Evolutionary conservation across 2,329 filamentous ascomycete species (phyloP).

Genomic region (Neopestalotiopsis rosae): DNA sequence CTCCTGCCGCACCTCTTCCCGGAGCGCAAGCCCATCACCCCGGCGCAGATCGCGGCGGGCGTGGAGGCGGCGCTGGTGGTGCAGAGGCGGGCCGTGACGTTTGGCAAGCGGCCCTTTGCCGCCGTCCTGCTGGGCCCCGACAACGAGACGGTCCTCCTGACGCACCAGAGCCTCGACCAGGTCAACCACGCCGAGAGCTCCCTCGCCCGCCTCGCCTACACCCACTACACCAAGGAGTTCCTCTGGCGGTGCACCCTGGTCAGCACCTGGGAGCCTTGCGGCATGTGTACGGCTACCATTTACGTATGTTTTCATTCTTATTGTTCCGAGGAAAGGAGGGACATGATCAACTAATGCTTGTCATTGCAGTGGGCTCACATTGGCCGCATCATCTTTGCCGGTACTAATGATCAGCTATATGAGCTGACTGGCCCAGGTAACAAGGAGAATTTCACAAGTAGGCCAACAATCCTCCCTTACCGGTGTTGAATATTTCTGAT

Average conservation of each 20-base stretch:
- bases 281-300: slow-evolving; percentile 50
- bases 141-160: slow-evolving; percentile 52
- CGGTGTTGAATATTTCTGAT: neutral
- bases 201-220: slow-evolving; percentile 52
- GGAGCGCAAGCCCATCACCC: slow-evolving; percentile 39
- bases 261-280: slow-evolving; percentile 61
- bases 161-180: slow-evolving; percentile 56
- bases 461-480: neutral
- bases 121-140: slow-evolving; percentile 54
- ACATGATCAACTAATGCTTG: neutral
- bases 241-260: slow-evolving; percentile 55
- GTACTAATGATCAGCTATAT: slow-evolving; percentile 51
- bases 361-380: slow-evolving; percentile 52
- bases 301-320: slow-evolving; percentile 25
- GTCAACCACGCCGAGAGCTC: slow-evolving; percentile 58
- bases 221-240: slow-evolving; percentile 53
- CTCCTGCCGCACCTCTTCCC: slow-evolving; percentile 40
- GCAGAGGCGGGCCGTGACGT: slow-evolving; percentile 48
- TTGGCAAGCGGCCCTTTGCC: slow-evolving; percentile 55
- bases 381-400: slow-evolving; percentile 55
- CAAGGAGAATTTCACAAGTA: slow-evolving; percentile 53
- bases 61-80: slow-evolving; percentile 45
- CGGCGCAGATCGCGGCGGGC: slow-evolving; percentile 44
- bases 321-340: neutral
- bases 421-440: slow-evolving; percentile 52